Percentiles rank a stretch among this genome's conserved stretches.
Evolutionary conservation across 768 basidiomycete species (phyloP).

Genomic region (Megacollybia marginata): DNA sequence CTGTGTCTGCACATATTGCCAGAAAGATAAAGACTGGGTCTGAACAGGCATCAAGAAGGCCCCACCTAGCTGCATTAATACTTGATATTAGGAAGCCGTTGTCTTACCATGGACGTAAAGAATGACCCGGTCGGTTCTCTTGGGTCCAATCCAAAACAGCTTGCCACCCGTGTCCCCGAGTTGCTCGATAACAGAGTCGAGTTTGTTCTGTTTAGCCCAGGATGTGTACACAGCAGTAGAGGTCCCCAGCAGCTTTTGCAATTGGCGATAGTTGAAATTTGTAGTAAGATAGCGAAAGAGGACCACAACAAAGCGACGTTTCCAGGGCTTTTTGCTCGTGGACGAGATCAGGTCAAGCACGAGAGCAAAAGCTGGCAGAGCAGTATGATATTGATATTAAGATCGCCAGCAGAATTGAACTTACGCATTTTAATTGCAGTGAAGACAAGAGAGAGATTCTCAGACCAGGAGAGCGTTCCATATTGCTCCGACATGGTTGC

Average conservation of each 20-base stretch:
- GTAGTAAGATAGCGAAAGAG: not conserved
- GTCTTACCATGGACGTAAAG: conserved; percentile 23
- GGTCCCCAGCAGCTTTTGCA: conserved; percentile 16
- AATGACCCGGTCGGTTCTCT: conserved; percentile 22
- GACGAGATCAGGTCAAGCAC: not conserved
- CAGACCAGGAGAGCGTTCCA: not conserved
- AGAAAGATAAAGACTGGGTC: conserved; percentile 16
- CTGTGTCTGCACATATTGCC: conserved; percentile 19
- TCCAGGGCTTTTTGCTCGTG: not conserved
- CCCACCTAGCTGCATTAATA: conserved; percentile 18
- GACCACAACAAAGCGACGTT: not conserved
- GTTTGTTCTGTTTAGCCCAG: conserved; percentile 10
- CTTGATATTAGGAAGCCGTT: not conserved
- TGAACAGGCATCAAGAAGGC: conserved; percentile 19
- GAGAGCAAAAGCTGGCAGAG: not conserved
- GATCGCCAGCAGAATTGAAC: not conserved
- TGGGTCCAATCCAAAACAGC: conserved; percentile 26
- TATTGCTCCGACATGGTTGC: not conserved
- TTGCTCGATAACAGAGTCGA: conserved; percentile 17
- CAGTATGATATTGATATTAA: not conserved
- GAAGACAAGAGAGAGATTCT: not conserved
- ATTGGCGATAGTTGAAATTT: conserved; percentile 6
- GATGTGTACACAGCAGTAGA: conserved; percentile 12
- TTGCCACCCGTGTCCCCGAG: conserved; percentile 15
- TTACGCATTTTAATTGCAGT: not conserved